phyloP scores from a whole-genome alignment of 192 early-diverging fungal species.

The Gaertneriomyces sp. region DNA sequence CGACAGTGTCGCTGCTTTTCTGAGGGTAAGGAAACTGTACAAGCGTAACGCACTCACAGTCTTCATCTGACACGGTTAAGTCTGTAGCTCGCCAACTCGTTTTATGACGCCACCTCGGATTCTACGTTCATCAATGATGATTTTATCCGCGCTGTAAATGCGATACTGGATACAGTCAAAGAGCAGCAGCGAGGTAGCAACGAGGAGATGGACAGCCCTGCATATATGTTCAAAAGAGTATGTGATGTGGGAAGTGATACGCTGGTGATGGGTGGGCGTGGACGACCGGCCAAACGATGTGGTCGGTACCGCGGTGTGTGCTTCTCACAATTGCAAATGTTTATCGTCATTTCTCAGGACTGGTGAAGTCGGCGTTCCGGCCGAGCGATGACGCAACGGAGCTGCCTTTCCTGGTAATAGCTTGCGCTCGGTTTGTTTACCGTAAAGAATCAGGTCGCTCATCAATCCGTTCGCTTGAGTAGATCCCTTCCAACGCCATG shows the following conservation, averaged over 20 bases:
- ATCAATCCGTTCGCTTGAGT: not conserved
- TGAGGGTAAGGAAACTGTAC: conserved; percentile 28
- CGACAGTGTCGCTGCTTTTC: conserved; percentile 64
- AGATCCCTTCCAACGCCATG: conserved; percentile 61
- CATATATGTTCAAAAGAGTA: conserved; percentile 23
- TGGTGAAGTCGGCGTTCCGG: conserved; percentile 47
- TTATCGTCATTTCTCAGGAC: not conserved
- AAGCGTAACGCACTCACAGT: not conserved
- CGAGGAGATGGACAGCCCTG: conserved; percentile 24
- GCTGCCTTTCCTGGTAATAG: conserved; percentile 51
- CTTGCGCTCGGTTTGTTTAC: not conserved
- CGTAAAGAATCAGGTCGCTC: not conserved
- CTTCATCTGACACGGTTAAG: not conserved
- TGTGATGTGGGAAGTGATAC: conserved; percentile 42
- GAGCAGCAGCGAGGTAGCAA: conserved; percentile 45
- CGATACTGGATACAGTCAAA: conserved; percentile 38
- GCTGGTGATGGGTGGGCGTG: conserved; percentile 38
- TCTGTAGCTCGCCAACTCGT: conserved; percentile 39
- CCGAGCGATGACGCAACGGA: conserved; percentile 59
- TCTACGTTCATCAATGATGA: conserved; percentile 26
- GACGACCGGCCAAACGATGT: conserved; percentile 35
- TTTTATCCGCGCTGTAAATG: conserved; percentile 51
- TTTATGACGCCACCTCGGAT: conserved; percentile 51
- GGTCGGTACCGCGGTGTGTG: conserved; percentile 30
- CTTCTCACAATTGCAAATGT: conserved; percentile 1